Evolutionary conservation across 1,139 yeast genomes (phyloP), one percentile per base, ranked within the genome.

Genomic region (Yamadazyma epiphylla): DNA sequence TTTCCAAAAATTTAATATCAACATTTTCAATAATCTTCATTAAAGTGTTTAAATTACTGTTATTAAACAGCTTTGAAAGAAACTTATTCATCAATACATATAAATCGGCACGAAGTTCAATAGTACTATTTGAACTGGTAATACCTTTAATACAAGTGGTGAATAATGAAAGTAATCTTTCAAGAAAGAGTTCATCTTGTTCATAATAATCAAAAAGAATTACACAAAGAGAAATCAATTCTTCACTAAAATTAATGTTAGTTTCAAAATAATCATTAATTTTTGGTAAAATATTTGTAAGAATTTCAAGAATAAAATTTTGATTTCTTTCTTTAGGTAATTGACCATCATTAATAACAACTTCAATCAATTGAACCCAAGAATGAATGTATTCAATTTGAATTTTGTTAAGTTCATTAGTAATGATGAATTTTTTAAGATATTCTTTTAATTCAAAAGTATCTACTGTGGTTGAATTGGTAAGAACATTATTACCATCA

Each of bases 281-380:
- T 46, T 79, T 83, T 1, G 95, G 95, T 15, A 86, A 66, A 12
- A 86, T 67, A 7, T 74, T 65, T 45, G 87, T 94, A 43, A 88
- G 77, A 3, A 85, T 76, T 45, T 84, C 94, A 22, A 86, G 58
- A 32, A 87, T 77, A 44, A 89, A 82, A 28, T 77, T 74, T 0
- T 75, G 64, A 19, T 43, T 39, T 31, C 79, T 66, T 15, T 36
- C 41, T 19, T 49, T 47, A 6, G 56, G 43, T 15, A 56, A 39
- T 15, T 60, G 60, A n/a, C 53, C 58, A 47, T 83, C 91, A 13
- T 77, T 67, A 5, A 85, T 77, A 28, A 87, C 57, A 4, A 87
- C 77, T 39, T 86, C 85, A 22, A 86, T 78, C 31, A 88, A 57
- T 43, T 81, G 83, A 20, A 82, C 79, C 97, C 97, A 89, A 0